Evolutionary conservation across 129 eudicot genomes (phyloP).

Genomic region (Erigeron canadensis): DNA sequence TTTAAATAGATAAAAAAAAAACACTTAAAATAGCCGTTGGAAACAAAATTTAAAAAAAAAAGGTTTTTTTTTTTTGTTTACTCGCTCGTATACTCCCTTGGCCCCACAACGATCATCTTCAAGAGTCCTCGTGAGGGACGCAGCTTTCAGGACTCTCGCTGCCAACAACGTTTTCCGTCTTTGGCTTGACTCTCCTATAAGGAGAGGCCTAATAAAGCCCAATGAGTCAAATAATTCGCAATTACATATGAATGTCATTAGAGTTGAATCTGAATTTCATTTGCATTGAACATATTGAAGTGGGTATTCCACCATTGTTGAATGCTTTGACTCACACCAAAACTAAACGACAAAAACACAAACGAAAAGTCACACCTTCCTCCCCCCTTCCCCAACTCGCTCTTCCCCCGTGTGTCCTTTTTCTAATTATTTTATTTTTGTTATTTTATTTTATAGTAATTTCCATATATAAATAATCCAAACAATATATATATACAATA

Average conservation of each 20-base stretch:
- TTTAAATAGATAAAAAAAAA: too few relatives aligned
- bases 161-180: too few relatives aligned
- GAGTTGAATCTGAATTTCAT: constrained; percentile 33
- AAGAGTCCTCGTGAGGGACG: too few relatives aligned
- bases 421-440: not conserved
- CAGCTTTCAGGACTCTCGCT: too few relatives aligned
- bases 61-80: too few relatives aligned
- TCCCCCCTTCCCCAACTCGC: constrained; percentile 36
- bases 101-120: too few relatives aligned
- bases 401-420: constrained; percentile 24
- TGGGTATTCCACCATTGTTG: constrained; percentile 50
- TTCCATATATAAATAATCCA: not conserved
- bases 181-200: too few relatives aligned
- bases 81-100: too few relatives aligned
- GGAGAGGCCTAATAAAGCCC: too few relatives aligned
- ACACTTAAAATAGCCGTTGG: too few relatives aligned
- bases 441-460: not conserved
- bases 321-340: constrained; percentile 55
- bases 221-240: constrained; percentile 5
- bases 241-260: constrained; percentile 12
- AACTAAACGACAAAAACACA: constrained; percentile 28
- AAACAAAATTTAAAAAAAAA: too few relatives aligned
- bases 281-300: constrained; percentile 40
- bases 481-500: constrained; percentile 16
- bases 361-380: constrained; percentile 79